Conservation (phyloP, 495 filamentous ascomycete genomes). For the Lasiosphaeris hirsuta region DNA sequence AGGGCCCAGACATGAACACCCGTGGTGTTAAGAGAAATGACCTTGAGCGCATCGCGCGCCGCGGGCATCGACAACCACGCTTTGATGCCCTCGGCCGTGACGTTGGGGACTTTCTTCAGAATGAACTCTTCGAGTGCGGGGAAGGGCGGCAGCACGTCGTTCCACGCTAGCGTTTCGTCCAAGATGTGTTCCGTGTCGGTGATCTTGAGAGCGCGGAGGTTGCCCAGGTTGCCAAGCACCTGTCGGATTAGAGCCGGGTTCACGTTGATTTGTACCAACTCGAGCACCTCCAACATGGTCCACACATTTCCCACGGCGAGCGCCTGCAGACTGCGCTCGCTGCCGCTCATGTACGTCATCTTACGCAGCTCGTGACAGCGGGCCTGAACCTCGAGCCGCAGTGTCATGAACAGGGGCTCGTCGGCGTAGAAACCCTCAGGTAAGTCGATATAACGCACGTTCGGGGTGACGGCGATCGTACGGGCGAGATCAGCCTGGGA, state of each 20-base stretch:
- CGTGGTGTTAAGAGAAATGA: slow-evolving; percentile 63
- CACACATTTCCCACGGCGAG: slow-evolving; percentile 65
- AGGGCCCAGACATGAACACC: slow-evolving; percentile 62
- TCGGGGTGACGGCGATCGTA: slow-evolving; percentile 78
- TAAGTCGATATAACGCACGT: slow-evolving; percentile 85
- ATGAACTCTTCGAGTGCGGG: slow-evolving; percentile 67
- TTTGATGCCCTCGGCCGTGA: slow-evolving; percentile 68
- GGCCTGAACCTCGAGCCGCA: slow-evolving; percentile 79
- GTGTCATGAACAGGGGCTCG: slow-evolving; percentile 65
- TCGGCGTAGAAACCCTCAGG: slow-evolving; percentile 83
- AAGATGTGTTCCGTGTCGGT: slow-evolving; percentile 64
- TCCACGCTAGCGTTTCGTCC: slow-evolving; percentile 66
- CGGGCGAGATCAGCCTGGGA: slow-evolving; percentile 80
- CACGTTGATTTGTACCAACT: slow-evolving; percentile 67
- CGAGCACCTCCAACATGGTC: slow-evolving; percentile 75
- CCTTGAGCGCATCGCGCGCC: slow-evolving; percentile 51
- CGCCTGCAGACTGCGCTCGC: slow-evolving; percentile 72
- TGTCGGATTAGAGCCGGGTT: slow-evolving; percentile 69
- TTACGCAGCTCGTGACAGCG: slow-evolving; percentile 79
- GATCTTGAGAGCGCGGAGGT: slow-evolving; percentile 69
- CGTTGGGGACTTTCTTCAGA: slow-evolving; percentile 61
- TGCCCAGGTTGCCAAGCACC: slow-evolving; percentile 62
- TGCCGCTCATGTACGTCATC: slow-evolving; percentile 78
- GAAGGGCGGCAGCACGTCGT: slow-evolving; percentile 60
- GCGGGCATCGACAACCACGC: slow-evolving; percentile 53